Percentiles rank a stretch among this genome's conserved stretches.
Evolutionary conservation across 139 green algal genomes (phyloP).

Genomic region (Edaphochlamys debaryana): DNA sequence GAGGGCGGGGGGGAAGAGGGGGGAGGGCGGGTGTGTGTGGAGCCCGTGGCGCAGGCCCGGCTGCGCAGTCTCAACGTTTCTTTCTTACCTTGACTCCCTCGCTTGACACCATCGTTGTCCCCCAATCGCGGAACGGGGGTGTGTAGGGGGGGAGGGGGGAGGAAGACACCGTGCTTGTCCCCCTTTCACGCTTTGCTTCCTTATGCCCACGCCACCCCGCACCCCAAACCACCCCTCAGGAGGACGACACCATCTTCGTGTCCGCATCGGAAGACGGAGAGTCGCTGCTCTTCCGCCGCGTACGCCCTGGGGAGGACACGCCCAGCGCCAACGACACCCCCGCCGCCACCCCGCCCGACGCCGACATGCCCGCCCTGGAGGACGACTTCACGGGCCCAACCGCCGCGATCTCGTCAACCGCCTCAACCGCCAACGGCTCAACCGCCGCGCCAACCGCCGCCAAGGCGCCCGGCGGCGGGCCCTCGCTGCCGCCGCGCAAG

Average conservation of each 20-base stretch:
- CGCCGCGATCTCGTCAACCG: neutral
- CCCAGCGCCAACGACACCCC: neutral
- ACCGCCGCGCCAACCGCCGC: neutral
- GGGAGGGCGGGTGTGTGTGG: no score
- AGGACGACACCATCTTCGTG: conserved; percentile 63
- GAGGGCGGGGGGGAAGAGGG: no score
- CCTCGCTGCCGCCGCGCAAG: conserved; percentile 21
- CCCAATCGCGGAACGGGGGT: no score
- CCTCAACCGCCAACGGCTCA: neutral
- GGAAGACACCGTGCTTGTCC: no score
- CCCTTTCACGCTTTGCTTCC: neutral
- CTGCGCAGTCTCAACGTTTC: no score
- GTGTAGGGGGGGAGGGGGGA: no score
- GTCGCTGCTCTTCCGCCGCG: conserved; percentile 14
- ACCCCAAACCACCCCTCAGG: conserved; percentile 16
- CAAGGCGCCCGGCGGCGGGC: neutral
- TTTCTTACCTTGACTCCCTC: no score
- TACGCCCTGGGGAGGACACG: conserved; percentile 9
- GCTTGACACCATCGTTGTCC: no score
- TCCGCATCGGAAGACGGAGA: neutral
- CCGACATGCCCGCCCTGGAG: neutral
- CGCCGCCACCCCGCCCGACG: no score
- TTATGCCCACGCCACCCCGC: neutral
- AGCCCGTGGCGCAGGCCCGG: no score
- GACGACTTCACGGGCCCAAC: neutral